These are phyloP conservation scores for Lichtheimia ramosa DNA, from an alignment of 371 early-diverging fungal genomes.

Conservation along the genomic window DNA sequence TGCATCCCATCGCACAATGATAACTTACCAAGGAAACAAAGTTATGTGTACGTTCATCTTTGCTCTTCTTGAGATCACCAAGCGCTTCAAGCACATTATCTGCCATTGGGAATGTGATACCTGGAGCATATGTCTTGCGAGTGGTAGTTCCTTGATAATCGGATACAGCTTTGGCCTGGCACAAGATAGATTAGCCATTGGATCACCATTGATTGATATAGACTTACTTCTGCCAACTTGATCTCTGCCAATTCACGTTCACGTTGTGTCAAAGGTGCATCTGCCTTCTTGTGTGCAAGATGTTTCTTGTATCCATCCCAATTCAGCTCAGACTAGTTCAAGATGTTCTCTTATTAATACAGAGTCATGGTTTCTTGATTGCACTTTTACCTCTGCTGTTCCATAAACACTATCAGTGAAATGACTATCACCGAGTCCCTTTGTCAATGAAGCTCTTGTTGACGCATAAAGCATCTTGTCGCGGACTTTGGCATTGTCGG, in stretches of 20 bases:
- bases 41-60: constrained; percentile 43
- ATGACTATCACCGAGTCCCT: constrained; percentile 75
- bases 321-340: constrained; percentile 64
- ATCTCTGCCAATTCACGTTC: constrained; percentile 77
- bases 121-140: constrained; percentile 63
- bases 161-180: constrained; percentile 45
- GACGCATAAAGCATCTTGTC: constrained; percentile 92
- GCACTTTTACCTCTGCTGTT: constrained; percentile 52
- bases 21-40: constrained; percentile 65
- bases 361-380: background rate
- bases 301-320: constrained; percentile 79
- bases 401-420: constrained; percentile 83
- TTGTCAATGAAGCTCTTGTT: constrained; percentile 72
- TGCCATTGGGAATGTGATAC: constrained; percentile 60
- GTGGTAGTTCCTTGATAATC: constrained; percentile 55
- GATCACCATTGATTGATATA: too few relatives aligned
- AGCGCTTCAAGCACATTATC: constrained; percentile 61
- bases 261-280: constrained; percentile 80
- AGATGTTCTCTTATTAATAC: background rate
- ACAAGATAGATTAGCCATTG: background rate
- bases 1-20: too few relatives aligned
- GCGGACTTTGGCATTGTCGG: constrained; percentile 77
- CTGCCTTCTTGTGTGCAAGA: constrained; percentile 66
- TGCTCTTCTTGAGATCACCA: constrained; percentile 33
- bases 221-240: constrained; percentile 59